phyloP scores from a whole-genome alignment of 2,329 filamentous ascomycete genomes.

The Cercospora zeina region DNA sequence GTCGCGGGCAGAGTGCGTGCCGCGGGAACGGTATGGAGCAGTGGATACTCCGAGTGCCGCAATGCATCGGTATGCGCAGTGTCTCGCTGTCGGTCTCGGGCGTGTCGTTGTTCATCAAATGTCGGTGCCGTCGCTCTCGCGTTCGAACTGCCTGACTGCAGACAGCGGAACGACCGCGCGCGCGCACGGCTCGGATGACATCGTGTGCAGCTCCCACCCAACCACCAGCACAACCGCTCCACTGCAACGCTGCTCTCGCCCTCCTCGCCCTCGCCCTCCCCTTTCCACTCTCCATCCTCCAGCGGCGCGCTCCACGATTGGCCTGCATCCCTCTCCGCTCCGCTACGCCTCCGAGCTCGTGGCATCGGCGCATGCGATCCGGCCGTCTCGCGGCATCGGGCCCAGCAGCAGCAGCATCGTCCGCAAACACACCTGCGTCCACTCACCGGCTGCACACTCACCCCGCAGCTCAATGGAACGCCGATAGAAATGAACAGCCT shows the following conservation, averaged over 20 bases:
- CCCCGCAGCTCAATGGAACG: conserved; percentile 24
- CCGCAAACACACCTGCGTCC: background rate
- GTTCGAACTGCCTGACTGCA: background rate
- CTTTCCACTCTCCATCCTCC: background rate
- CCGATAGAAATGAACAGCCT: conserved; percentile 77
- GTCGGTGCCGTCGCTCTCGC: conserved; percentile 8
- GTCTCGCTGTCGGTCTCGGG: background rate
- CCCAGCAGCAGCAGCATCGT: background rate
- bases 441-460: background rate
- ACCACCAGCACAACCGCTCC: background rate
- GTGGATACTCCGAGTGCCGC: background rate
- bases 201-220: conserved; percentile 12
- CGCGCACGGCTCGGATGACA: conserved; percentile 8
- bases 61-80: background rate
- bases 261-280: background rate
- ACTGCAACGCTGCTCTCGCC: background rate
- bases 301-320: background rate
- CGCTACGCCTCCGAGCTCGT: background rate
- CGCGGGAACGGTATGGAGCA: no score
- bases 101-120: background rate
- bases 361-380: conserved; percentile 2
- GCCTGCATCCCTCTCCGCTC: background rate
- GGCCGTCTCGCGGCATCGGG: background rate
- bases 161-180: conserved; percentile 1
- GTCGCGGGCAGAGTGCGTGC: background rate